Evolutionary conservation across 2,329 filamentous ascomycete genomes (phyloP), one percentile per base, ranked within the genome.

Genomic region (Thelonectria olida): DNA sequence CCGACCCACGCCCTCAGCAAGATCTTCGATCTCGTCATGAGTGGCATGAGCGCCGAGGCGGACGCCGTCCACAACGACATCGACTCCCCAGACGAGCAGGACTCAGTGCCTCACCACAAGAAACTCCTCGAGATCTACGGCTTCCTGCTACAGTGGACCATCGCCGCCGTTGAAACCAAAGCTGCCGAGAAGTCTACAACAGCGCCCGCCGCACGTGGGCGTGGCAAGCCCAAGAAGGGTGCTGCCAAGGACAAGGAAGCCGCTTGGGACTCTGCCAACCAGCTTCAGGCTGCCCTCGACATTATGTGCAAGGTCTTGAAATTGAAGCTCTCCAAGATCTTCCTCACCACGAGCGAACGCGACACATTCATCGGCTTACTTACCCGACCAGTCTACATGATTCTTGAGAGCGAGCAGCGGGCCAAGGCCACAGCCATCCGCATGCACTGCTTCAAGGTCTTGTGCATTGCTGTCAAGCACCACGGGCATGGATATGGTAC

Each of bases 381-480:
- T 69, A 98, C 96, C 0, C 87, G 96, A 38, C 94, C 96, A 1
- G 92, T 97, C 10, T 99, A 98, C 77, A 88, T 97, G 78, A 87
- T 99, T 22, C 83, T 99, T 41, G 96, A 99, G 80, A 97, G 92
- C 76, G 96, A 99, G 77, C 90, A 94, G 74, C 88, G 96, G 63
- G 91, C 94, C 66, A 99, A 98, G 82, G 92, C 86, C 71, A 96
- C 90, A 23, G 83, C 91, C 5, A 95, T 98, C 63, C 89, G 94
- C 48, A 98, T 98, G 92, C 94, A 98, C 79, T 92, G 92, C 58
- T 99, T 97, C 84, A 97, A 97, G 77, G 93, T 98, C 19, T 82
- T 99, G 7, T 99, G 96, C 74, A 92, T 98, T 69, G 94, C 96
- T 34, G 89, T 99, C 62, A 99, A 99, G 80, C 94, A 98, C 74